A percentile compares a stretch with the other conserved stretches of the same genome.
phyloP scores from a whole-genome alignment of 148 eudicot species.

The Fagopyrum tataricum region DNA sequence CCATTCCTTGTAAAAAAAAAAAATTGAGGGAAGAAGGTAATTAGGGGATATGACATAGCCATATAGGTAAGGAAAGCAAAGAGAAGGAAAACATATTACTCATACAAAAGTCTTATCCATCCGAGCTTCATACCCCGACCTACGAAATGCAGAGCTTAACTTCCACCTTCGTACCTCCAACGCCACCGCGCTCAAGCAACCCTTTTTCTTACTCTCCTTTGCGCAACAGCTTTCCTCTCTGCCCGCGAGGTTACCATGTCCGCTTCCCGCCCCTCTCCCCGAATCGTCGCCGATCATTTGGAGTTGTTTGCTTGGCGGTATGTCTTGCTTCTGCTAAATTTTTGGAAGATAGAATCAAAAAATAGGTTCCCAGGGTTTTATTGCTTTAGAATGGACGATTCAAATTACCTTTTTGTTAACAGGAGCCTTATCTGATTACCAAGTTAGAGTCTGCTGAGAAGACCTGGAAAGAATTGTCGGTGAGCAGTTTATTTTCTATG shows the following conservation, averaged over 20 bases:
- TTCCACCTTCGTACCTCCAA: not conserved
- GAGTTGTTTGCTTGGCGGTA: slow-evolving; percentile 90
- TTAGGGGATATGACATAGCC: too few relatives aligned
- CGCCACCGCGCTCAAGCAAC: not conserved
- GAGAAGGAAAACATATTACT: not conserved
- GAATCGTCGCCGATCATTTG: slow-evolving; percentile 22
- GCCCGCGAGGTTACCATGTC: not conserved
- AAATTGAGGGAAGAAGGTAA: too few relatives aligned
- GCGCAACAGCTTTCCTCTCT: not conserved
- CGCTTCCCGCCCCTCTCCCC: slow-evolving; percentile 21
- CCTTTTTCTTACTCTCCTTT: not conserved
- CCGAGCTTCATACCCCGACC: not conserved
- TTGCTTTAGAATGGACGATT: not conserved
- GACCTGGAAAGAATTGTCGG: slow-evolving; percentile 95
- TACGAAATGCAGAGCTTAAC: slow-evolving; percentile 9
- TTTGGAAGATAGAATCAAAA: not conserved
- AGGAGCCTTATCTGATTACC: slow-evolving; percentile 86
- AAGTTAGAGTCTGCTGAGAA: slow-evolving; percentile 92
- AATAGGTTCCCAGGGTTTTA: not conserved
- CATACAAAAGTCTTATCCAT: not conserved
- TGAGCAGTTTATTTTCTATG: slow-evolving; percentile 18
- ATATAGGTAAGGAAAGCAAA: too few relatives aligned
- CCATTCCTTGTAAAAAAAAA: too few relatives aligned
- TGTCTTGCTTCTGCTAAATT: slow-evolving; percentile 10
- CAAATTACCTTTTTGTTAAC: slow-evolving; percentile 4